Base-by-base conservation (phyloP, 1,284 basidiomycete genomes). In the Phellinidium pouzarii region DNA sequence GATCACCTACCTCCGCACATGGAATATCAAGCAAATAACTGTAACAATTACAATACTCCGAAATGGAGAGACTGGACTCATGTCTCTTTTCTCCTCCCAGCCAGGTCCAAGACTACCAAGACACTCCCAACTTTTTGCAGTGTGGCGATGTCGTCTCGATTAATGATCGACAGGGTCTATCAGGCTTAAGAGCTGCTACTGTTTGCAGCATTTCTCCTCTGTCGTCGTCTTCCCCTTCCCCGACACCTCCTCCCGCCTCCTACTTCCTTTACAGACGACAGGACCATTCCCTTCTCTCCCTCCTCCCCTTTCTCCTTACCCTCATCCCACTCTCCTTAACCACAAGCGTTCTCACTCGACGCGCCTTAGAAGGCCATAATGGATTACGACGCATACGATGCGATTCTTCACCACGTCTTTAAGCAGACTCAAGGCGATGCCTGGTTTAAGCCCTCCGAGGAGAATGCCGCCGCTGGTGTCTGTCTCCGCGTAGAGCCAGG, bases 351-450 rank as follows among this genome's bases (percentile, higher is more conserved):
- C 46, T 19, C 23, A 31, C 8, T 9, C 9, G 31, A 25, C 40
- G 42, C n/a, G 27, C 34, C 14, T 25, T 31, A 50, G 50, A 48
- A 47, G 19, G 34, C 48, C 47, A 61, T 62, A 53, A 84, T 84
- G 80, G 82, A 85, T 63, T 86, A 85, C 70, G 83, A 86, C 65
- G 78, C 79, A 44, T 85, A 79, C 65, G 83, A 86, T 64, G 83
- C 83, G 17, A 71, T 85, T 45, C 71, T 84, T 4, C 83, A 85
- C 63, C 80, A 80, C 64, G 76, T 86, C 55, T 85, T 76, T 66
- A 71, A 65, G 58, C 71, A 84, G 78, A 85, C 84, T 0, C 81
- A 84, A 64, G 78, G 79, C 2, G 82, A 84, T 59, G 79, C 82
- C 7, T 87, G 84, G 84, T 86, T 86, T 68, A 85, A 85, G 63